Evolutionary conservation across 768 basidiomycete genomes (phyloP), one percentile per base, ranked within the genome.

Genomic region (Pleurotus tuoliensis): DNA sequence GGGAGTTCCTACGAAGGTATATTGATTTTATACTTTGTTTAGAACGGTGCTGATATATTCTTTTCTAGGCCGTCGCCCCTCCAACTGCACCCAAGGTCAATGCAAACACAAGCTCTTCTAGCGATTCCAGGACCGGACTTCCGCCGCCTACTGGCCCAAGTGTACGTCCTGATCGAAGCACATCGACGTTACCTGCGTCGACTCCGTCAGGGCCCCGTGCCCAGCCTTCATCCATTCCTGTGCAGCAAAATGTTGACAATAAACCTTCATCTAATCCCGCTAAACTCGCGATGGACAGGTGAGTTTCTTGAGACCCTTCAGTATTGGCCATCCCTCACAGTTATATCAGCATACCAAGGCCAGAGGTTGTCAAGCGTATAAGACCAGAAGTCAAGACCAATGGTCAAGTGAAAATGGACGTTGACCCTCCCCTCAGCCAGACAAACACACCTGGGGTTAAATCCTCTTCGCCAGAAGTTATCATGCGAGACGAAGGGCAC

Each of bases 331-430:
- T 18, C n/a, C 47, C 7, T 40, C 34, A 5, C 11, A 3, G 53
- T n/a, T 43, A 56, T 38, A 58, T 6, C 59, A 91, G 89, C 65
- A 79, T 91, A 46, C 89, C 88, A 20, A 75, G 88, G 47, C 89
- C 89, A n/a, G 88, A 90, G 66, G 87, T 89, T 34, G 86, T 91
- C 57, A 88, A 83, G 68, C 76, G 89, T 56, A 69, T 80, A 22
- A 70, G 80, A 25, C 68, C 73, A 25, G 78, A 79, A 9, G 58
- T 66, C 43, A 77, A 73, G 56, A 63, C 59, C 12, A 64, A 64
- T 25, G 75, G 74, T 53, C 69, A 71, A 39, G 67, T 73, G 4
- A 75, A 73, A 49, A 57, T 64, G 64, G 25, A 38, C 43, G 25
- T 49, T 13, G 55, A 56, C 30, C 40, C 62, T 37, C 53, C 50